Evolutionary conservation across 2,329 filamentous ascomycete genomes (phyloP).

Genomic region (Pseudopithomyces maydicus): DNA sequence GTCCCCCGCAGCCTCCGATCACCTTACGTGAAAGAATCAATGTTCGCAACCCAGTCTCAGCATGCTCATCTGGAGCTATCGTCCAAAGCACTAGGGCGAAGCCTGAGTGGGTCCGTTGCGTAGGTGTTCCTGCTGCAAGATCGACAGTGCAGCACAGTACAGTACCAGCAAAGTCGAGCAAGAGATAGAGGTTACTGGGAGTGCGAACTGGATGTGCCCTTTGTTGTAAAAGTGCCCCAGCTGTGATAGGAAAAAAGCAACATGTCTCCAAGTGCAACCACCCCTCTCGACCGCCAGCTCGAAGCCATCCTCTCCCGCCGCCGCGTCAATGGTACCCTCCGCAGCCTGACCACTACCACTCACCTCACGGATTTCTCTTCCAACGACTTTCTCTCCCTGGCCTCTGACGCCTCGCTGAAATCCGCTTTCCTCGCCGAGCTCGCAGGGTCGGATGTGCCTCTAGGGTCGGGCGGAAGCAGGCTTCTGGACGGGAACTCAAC

Average conservation of each 20-base stretch:
- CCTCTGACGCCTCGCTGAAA: conserved; percentile 54
- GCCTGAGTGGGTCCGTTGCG: not conserved
- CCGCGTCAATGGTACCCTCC: conserved; percentile 40
- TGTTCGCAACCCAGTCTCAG: not conserved
- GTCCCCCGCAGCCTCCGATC: not conserved
- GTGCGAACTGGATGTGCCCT: no score
- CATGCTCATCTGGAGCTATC: not conserved
- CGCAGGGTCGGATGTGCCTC: conserved; percentile 37
- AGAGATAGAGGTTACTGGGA: no score
- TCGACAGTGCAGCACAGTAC: no score
- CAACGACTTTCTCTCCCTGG: conserved; percentile 69
- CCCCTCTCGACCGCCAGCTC: conserved; percentile 29
- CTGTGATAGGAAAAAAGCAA: no score
- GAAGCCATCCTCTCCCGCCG: conserved; percentile 46
- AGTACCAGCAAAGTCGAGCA: no score
- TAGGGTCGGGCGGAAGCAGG: conserved; percentile 65
- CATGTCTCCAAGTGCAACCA: not conserved
- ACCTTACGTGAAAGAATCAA: not conserved
- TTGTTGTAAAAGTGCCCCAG: no score
- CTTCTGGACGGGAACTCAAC: conserved; percentile 68
- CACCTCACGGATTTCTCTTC: conserved; percentile 64
- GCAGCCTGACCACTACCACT: conserved; percentile 33
- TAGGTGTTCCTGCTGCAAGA: no score
- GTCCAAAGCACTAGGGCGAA: not conserved
- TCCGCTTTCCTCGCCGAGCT: conserved; percentile 56